Evolutionary conservation across 805 yeast species (phyloP), one percentile per base, ranked within the genome.

Genomic region (Gaillardinia entomophila): DNA sequence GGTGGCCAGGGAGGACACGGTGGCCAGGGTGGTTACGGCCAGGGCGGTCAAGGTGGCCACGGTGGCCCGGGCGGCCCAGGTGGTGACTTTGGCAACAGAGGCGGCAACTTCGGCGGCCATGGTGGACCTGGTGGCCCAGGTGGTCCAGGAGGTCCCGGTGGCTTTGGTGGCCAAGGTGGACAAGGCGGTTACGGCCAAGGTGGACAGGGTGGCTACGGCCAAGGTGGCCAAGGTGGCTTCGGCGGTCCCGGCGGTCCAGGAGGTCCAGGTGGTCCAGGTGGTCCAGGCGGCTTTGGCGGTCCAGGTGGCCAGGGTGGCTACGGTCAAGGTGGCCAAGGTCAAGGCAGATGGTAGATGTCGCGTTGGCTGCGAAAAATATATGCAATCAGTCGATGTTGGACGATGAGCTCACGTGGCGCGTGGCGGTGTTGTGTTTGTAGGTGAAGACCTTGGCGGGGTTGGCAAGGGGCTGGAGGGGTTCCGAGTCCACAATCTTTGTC

Each of bases 1-100:
- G 43, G 46, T 8, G 41, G 33, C 15, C 35, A 37, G 27, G 35
- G 37, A 22, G 33, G 40, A 26, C 30, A 27, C 18, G 33, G 29
- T 30, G 40, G 45, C 12, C 45, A 32, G 12, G 48, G 51, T 6
- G 39, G 45, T 17, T 22, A 27, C 20, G 29, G 34, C 20, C 31
- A 27, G 20, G 46, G 47, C 5, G 36, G 36, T 13, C 26, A 16
- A 12, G 35, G 33, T 10, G 48, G 45, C 31, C 26, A 22, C 14
- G 43, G 43, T 28, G 45, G 50, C 32, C 40, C 35, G 23, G 42
- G 43, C 28, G 49, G 48, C 16, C 35, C 7, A 18, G 46, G 44
- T 27, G 46, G 46, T 26, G 40, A 31, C 36, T 51, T 49, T 28
- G 45, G 47, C n/a, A n/a, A n/a, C n/a, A n/a, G n/a, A n/a, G n/a